A percentile compares a stretch with the other conserved stretches of the same genome.
Evolutionary conservation across 2,329 filamentous ascomycete species (phyloP).

Genomic region (Ceratocystis colombiana): DNA sequence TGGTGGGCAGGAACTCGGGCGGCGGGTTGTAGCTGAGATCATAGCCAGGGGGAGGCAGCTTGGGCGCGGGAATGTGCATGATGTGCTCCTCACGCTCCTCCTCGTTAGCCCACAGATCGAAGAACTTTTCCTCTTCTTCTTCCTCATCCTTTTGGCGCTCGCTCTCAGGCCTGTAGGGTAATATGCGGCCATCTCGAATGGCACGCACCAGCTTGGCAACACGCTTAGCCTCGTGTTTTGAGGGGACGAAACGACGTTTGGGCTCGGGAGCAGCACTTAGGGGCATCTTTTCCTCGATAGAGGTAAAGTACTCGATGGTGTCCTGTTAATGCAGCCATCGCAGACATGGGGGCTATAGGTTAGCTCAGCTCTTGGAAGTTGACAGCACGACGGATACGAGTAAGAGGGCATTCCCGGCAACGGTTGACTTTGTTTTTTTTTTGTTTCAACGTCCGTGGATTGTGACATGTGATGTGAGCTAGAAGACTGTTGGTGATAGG

Average conservation of each 20-base stretch:
- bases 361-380: background rate
- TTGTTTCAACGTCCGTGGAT: background rate
- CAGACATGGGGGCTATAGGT: background rate
- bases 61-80: conserved; percentile 93
- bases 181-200: conserved; percentile 84
- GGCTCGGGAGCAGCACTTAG: conserved; percentile 89
- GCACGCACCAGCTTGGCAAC: conserved; percentile 96
- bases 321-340: conserved; percentile 40
- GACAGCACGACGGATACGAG: background rate
- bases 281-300: conserved; percentile 85
- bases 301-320: conserved; percentile 88
- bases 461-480: background rate
- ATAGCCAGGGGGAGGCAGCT: conserved; percentile 84
- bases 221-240: conserved; percentile 91
- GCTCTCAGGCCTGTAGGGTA: conserved; percentile 72
- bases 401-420: background rate
- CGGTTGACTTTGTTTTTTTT: background rate
- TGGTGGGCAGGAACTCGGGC: conserved; percentile 80
- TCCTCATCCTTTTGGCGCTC: conserved; percentile 59
- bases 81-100: conserved; percentile 68
- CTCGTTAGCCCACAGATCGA: conserved; percentile 94
- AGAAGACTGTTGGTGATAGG: background rate
- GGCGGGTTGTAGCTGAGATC: conserved; percentile 96
- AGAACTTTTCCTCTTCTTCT: conserved; percentile 60
- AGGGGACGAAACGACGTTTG: conserved; percentile 89